Conservation (phyloP, 2,329 filamentous ascomycete species). For the Rutstroemia sp. region DNA sequence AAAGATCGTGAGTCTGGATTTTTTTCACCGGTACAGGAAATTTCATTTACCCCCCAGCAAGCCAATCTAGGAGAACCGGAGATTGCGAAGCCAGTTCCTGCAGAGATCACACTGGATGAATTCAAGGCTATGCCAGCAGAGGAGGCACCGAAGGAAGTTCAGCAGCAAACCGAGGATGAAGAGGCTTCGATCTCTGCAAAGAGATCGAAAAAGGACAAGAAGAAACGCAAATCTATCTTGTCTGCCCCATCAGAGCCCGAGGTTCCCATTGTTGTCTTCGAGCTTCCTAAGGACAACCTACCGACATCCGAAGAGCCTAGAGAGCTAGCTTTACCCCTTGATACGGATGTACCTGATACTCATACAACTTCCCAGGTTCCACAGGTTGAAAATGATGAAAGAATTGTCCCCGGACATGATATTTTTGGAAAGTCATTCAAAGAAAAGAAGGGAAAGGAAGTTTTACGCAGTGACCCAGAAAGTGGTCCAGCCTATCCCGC, state of each 20-base stretch:
- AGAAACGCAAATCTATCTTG: constrained; percentile 13
- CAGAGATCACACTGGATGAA: constrained; percentile 5
- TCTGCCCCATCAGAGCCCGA: constrained; percentile 11
- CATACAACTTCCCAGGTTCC: constrained; percentile 11
- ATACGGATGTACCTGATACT: constrained; percentile 9
- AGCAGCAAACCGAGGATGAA: constrained; percentile 9
- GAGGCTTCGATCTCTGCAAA: constrained; percentile 13
- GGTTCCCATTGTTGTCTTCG: constrained; percentile 8
- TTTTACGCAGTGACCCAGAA: constrained; percentile 11
- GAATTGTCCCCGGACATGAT: constrained; percentile 1
- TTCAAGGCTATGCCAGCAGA: constrained; percentile 1
- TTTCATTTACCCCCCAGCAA: not conserved
- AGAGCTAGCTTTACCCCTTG: constrained; percentile 3
- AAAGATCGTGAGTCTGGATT: constrained; percentile 16
- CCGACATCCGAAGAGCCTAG: constrained; percentile 2
- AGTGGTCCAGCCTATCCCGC: constrained; percentile 9
- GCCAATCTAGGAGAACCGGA: constrained; percentile 5
- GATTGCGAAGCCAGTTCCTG: constrained; percentile 3
- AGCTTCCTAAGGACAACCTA: constrained; percentile 3
- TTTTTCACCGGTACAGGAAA: constrained; percentile 14
- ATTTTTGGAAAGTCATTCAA: constrained; percentile 15
- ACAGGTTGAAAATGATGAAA: constrained; percentile 7
- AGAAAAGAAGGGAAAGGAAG: constrained; percentile 20
- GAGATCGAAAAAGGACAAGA: constrained; percentile 17
- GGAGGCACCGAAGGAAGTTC: constrained; percentile 8